Conservation (phyloP, 495 filamentous ascomycete genomes). For the Podospora australis region DNA sequence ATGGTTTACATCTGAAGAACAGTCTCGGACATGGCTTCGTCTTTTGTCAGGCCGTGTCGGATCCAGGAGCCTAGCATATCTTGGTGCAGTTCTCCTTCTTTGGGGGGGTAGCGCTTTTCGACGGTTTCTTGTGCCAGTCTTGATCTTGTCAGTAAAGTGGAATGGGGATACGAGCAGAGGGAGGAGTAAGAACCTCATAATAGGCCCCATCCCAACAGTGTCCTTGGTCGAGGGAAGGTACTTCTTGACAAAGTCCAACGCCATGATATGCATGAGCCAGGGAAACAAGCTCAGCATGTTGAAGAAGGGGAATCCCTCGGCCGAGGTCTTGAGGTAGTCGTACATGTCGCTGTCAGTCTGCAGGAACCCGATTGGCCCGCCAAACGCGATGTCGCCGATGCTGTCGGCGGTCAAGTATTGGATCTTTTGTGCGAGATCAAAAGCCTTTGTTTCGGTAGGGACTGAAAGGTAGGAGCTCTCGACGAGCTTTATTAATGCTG, state of each 20-base stretch:
- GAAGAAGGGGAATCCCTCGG: constrained; percentile 17
- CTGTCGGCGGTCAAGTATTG: constrained; percentile 53
- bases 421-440: constrained; percentile 47
- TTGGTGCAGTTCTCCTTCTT: constrained; percentile 15
- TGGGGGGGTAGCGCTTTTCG: constrained; percentile 25
- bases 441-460: constrained; percentile 37
- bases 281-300: constrained; percentile 3
- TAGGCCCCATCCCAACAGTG: constrained; percentile 34
- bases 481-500: constrained; percentile 28
- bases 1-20: constrained; percentile 1
- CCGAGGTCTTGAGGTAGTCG: constrained; percentile 22
- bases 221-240: constrained; percentile 52
- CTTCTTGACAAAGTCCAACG: constrained; percentile 22
- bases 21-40: constrained; percentile 28
- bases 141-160: background rate
- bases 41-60: constrained; percentile 24
- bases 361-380: constrained; percentile 57
- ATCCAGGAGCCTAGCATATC: constrained; percentile 38
- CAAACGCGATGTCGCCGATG: constrained; percentile 58
- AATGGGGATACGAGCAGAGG: background rate
- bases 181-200: constrained; percentile 23
- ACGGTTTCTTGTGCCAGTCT: constrained; percentile 24
- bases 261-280: background rate
- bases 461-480: constrained; percentile 43
- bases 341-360: constrained; percentile 50